Conservation (phyloP, 2,329 filamentous ascomycete species). For the Trichoderma guizhouense region DNA sequence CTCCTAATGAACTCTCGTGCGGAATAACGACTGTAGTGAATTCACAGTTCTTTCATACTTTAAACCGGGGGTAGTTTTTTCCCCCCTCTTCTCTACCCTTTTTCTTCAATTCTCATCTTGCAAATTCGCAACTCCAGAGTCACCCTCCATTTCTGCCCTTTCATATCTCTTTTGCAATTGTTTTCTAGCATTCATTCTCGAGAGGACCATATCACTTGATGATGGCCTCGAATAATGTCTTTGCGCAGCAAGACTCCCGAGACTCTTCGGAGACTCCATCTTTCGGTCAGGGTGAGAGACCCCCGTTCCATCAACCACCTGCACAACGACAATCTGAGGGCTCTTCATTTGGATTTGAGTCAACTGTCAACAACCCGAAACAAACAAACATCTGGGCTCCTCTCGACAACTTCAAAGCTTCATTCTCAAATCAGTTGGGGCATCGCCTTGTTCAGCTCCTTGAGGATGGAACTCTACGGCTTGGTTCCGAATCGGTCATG, state of each 20-base stretch:
- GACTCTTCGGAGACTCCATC: neutral
- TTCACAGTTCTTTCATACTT: too few relatives aligned
- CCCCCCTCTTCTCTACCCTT: neutral
- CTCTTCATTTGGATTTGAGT: neutral
- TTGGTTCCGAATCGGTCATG: neutral
- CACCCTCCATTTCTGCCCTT: neutral
- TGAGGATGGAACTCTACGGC: neutral
- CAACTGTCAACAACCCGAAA: neutral
- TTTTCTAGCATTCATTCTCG: neutral
- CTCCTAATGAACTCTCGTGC: neutral
- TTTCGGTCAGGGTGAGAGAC: neutral
- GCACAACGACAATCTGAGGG: neutral
- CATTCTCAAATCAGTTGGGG: neutral
- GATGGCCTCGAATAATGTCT: neutral
- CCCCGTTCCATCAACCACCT: neutral
- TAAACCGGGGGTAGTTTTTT: neutral
- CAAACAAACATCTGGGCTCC: neutral
- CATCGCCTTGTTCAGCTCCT: neutral
- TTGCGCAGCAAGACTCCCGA: neutral
- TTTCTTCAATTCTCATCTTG: neutral
- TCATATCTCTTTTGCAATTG: neutral
- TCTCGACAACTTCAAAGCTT: neutral
- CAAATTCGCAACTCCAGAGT: neutral
- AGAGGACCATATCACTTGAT: rapidly evolving
- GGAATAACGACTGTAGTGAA: too few relatives aligned